Percentiles rank a stretch among this genome's conserved stretches.
Evolutionary conservation across 148 eudicot species (phyloP).

Genomic region (Nyssa sinensis): DNA sequence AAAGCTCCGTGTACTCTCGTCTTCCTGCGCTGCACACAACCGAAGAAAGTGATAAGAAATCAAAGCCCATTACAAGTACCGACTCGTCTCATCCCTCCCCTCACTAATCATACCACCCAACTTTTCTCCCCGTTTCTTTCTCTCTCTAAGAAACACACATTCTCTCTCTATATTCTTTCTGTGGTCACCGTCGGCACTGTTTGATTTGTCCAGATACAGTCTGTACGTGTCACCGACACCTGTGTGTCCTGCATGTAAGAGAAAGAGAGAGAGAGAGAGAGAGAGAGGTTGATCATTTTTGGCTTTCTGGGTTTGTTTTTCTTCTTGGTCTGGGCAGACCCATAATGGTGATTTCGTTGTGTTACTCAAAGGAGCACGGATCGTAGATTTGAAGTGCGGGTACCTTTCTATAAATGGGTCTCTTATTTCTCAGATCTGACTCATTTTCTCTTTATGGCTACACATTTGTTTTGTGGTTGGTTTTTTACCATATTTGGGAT

Average conservation of each 20-base stretch:
- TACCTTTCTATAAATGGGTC: constrained; percentile 21
- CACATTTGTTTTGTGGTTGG: background rate
- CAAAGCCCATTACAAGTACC: no score
- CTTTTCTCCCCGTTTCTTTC: background rate
- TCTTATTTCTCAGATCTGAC: constrained; percentile 23
- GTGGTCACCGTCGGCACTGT: constrained; percentile 24
- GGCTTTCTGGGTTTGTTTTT: background rate
- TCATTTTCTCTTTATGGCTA: background rate
- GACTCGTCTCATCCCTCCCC: background rate
- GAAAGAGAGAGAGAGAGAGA: constrained; percentile 7
- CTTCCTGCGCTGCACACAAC: background rate
- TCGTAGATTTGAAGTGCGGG: background rate
- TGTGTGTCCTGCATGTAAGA: constrained; percentile 18
- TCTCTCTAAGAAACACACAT: background rate
- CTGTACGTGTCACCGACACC: constrained; percentile 6
- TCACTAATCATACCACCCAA: background rate
- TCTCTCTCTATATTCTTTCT: constrained; percentile 8
- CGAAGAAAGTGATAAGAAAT: no score
- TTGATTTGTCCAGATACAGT: constrained; percentile 21
- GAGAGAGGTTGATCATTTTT: background rate
- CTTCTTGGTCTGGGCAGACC: constrained; percentile 21
- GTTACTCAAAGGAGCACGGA: background rate
- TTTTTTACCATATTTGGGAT: background rate
- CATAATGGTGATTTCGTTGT: background rate
- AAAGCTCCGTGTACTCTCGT: background rate